Evolutionary conservation across 305 asterid genomes (phyloP).

Genomic region (Withania somnifera): DNA sequence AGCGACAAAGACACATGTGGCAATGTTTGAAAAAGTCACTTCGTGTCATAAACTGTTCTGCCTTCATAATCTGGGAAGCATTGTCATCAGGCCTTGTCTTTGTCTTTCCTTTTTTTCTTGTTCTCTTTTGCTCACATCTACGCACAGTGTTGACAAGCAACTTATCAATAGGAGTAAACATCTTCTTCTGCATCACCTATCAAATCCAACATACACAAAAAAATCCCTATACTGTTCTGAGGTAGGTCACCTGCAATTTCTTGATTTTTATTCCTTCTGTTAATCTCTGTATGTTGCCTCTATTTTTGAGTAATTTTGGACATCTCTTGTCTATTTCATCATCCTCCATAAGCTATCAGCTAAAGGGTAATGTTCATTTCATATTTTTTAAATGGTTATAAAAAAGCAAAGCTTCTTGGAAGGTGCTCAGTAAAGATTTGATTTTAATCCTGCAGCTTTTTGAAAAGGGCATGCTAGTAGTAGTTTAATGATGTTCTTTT

Average conservation of each 20-base stretch:
- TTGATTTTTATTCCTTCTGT: slow-evolving; percentile 15
- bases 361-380: neutral
- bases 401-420: neutral
- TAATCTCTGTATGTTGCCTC: slow-evolving; percentile 1
- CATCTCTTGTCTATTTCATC: neutral
- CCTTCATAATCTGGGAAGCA: slow-evolving; percentile 18
- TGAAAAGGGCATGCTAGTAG: neutral
- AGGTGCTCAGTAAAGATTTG: neutral
- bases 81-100: slow-evolving; percentile 12
- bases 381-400: neutral
- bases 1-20: slow-evolving; percentile 27
- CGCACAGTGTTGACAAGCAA: neutral
- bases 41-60: slow-evolving; percentile 10
- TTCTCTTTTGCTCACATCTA: neutral
- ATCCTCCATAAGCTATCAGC: neutral
- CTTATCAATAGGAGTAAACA: neutral
- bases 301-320: neutral
- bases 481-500: too few species aligned
- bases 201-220: neutral
- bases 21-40: slow-evolving; percentile 13
- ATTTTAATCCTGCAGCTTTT: neutral
- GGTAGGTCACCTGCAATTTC: slow-evolving; percentile 31
- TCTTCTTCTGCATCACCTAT: neutral
- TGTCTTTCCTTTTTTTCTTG: neutral
- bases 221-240: neutral